Evolutionary conservation across 768 basidiomycete genomes (phyloP).

Genomic region (Mycena epipterygia): DNA sequence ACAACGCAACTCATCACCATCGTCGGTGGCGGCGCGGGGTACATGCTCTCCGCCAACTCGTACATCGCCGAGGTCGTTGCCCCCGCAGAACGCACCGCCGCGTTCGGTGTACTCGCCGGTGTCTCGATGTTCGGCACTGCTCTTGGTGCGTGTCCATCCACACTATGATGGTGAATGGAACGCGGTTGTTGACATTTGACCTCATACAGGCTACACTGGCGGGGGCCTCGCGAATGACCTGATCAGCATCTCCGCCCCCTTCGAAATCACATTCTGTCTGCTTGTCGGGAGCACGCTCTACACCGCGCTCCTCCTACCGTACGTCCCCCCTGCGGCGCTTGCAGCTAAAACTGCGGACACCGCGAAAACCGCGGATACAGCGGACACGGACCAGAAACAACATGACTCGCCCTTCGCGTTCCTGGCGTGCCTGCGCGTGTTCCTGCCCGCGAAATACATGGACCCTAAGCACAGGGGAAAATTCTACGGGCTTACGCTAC

Average conservation of each 20-base stretch:
- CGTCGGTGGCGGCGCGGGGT: constrained; percentile 32
- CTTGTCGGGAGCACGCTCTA: constrained; percentile 28
- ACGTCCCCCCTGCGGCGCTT: constrained; percentile 19
- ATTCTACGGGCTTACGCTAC: constrained; percentile 24
- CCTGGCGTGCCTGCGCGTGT: constrained; percentile 21
- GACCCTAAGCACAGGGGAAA: background rate
- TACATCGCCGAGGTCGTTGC: constrained; percentile 34
- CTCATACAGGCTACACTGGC: constrained; percentile 28
- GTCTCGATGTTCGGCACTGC: constrained; percentile 29
- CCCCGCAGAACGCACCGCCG: constrained; percentile 28
- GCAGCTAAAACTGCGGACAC: background rate
- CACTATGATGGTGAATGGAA: no score
- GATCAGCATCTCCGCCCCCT: constrained; percentile 27
- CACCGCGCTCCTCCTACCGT: constrained; percentile 21
- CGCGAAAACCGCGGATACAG: no score
- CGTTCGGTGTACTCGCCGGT: constrained; percentile 31
- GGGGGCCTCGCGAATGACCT: constrained; percentile 24
- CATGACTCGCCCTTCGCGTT: constrained; percentile 5
- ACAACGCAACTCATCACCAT: constrained; percentile 32
- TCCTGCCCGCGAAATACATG: constrained; percentile 23
- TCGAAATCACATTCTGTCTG: constrained; percentile 33
- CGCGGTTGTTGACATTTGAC: no score
- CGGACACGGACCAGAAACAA: background rate
- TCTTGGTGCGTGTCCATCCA: constrained; percentile 11
- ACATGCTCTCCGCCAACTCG: constrained; percentile 29